phyloP scores from a whole-genome alignment of 768 basidiomycete species.

The Gelatoporia subvermispora region DNA sequence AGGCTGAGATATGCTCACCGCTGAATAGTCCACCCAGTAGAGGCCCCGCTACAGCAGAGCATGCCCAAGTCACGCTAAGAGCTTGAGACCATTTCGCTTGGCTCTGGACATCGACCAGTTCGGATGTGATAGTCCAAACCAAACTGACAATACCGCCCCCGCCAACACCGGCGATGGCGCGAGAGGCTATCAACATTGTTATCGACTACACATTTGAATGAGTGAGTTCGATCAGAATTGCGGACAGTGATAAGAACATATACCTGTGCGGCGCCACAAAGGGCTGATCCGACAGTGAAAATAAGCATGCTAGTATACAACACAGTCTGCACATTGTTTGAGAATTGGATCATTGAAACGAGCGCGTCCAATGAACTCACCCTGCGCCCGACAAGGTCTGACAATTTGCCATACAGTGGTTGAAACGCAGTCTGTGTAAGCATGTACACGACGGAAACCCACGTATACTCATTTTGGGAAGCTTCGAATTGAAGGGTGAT shows the following conservation, averaged over 20 bases:
- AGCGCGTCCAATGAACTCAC: conserved; percentile 31
- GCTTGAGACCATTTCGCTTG: conserved; percentile 85
- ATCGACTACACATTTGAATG: too few relatives aligned
- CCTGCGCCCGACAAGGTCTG: conserved; percentile 77
- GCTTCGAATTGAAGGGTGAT: conserved; percentile 68
- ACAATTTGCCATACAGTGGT: conserved; percentile 75
- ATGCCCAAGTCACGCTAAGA: conserved; percentile 81
- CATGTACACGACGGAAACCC: conserved; percentile 84
- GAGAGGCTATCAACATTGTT: conserved; percentile 52
- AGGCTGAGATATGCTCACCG: conserved; percentile 53
- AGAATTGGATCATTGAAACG: conserved; percentile 1
- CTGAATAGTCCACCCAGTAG: conserved; percentile 82
- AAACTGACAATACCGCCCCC: conserved; percentile 83
- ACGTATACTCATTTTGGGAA: conserved; percentile 70
- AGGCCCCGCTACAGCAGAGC: conserved; percentile 80
- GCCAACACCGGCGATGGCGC: conserved; percentile 70
- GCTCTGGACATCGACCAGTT: conserved; percentile 66
- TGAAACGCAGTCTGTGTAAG: conserved; percentile 84
- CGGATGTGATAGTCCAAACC: conserved; percentile 84
- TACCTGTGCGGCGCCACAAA: conserved; percentile 75
- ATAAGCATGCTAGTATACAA: conserved; percentile 69
- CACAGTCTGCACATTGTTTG: conserved; percentile 43
- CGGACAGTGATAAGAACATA: not conserved
- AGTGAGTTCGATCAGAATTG: not conserved
- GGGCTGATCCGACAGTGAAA: conserved; percentile 73